Base-by-base conservation (phyloP, 768 basidiomycete genomes). In the Tulasnella sp. region DNA sequence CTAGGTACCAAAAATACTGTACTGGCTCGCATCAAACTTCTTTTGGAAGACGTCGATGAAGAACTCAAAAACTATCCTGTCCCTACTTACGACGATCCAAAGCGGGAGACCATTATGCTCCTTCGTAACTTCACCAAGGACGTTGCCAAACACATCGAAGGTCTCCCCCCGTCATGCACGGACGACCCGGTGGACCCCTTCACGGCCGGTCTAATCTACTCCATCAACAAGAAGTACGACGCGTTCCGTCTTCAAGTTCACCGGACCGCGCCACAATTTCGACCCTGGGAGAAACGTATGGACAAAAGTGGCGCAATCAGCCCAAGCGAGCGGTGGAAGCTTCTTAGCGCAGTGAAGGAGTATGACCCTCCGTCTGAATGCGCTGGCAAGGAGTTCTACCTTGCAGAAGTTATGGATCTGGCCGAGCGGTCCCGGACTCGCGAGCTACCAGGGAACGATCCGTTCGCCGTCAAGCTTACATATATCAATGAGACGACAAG, bases 401-500 rank as follows among this genome's bases (percentile, higher is more conserved):
- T 80, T 9, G 80, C 79, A 61, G n/a, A n/a, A n/a, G n/a, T n/a
- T n/a, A n/a, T n/a, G n/a, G n/a, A n/a, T n/a, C n/a, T n/a, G n/a
- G n/a, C n/a, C n/a, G n/a, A 80, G 57, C 73, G 92, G 23, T 88
- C 91, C 0, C 87, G 90, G 3, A 90, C 91, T 0, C 88, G 92
- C 1, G 92, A 92, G 80, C 86, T 93, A 0, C 91, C 91, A 0
- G 90, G 88, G 16, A 87, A 88, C 78, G 91, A 89, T 0, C 89
- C 90, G 0, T 86, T 85, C 16, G 89, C 90, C n/a, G n/a, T n/a
- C n/a, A n/a, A n/a, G n/a, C n/a, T n/a, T n/a, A n/a, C n/a, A n/a
- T n/a, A n/a, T n/a, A n/a, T n/a, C n/a, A n/a, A n/a, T n/a, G n/a
- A n/a, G n/a, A n/a, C n/a, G n/a, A n/a, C n/a, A n/a, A n/a, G n/a